Percentiles rank a stretch among this genome's conserved stretches.
Conservation (phyloP, 2,329 filamentous ascomycete genomes). For the Aschersonia sp. region DNA sequence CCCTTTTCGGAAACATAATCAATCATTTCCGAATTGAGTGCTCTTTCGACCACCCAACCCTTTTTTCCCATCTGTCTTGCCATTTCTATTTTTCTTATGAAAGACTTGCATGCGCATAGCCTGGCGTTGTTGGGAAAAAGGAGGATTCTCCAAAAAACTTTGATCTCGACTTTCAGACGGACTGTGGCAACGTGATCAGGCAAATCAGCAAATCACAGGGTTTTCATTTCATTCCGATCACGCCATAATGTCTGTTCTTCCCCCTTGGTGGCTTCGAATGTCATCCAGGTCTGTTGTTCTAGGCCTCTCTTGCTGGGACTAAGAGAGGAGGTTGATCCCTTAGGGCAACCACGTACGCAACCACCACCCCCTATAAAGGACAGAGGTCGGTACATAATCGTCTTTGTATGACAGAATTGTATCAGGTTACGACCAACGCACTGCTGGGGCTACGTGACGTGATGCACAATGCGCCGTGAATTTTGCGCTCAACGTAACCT, state of each 20-base stretch:
- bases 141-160: neutral
- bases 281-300: too few relatives aligned
- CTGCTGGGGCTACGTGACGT: neutral
- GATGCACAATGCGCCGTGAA: neutral
- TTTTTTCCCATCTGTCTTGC: neutral
- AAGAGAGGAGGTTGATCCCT: neutral
- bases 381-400: neutral
- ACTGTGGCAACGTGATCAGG: slow-evolving; percentile 1
- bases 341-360: neutral
- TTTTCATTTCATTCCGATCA: neutral
- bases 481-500: too few relatives aligned
- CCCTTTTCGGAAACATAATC: neutral
- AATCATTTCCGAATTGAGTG: neutral
- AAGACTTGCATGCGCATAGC: slow-evolving; percentile 1
- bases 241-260: neutral
- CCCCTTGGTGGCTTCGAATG: neutral
- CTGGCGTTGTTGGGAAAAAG: slow-evolving; percentile 3
- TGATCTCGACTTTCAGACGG: slow-evolving; percentile 3
- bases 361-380: neutral
- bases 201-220: neutral
- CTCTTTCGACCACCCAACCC: neutral
- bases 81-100: neutral
- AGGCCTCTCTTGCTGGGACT: too few relatives aligned
- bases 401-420: neutral
- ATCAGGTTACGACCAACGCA: neutral